Evolutionary conservation across 805 yeast species (phyloP), one percentile per base, ranked within the genome.

Genomic region (Nakazawaea peltata): DNA sequence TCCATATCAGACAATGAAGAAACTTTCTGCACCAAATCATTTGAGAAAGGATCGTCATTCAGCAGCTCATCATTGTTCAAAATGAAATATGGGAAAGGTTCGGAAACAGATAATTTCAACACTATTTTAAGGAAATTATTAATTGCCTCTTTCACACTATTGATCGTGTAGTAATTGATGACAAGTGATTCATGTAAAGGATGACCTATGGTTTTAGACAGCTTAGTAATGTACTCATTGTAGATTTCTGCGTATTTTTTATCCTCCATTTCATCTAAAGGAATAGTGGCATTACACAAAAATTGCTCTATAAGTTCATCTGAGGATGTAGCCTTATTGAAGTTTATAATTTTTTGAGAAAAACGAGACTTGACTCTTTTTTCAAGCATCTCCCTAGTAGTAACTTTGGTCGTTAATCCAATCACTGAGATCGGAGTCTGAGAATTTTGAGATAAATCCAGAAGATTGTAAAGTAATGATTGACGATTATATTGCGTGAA

Each of bases 351-450:
- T 33, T 94, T 61, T 50, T 90, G 96, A 13, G 92, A 78, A 53
- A 88, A 92, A 44, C 99, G 63, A 38, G 94, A 80, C 45, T 86
- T 71, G 1, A 92, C 97, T 48, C 99, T 69, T 50, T 90, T 92
- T 50, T 92, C 99, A 30, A 92, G 61, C 46, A 75, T 65, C 46
- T 90, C 97, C 33, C 88, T 65, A 1, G 86, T 69, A 5, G 83
- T 84, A 32, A 85, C 63, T 35, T 80, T 77, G 1, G 88, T 69
- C 1, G 94, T 78, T 10, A 81, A 57, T 2, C 97, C 97, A 31
- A 92, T 55, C 5, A 90, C 83, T 34, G 92, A 72, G 4, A 88
- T 75, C 1, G 96, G 94, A 2, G 73, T 66, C 2, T 72, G 65
- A 14, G 67, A 30, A 38, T 60, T 69, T 50, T 86, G 95, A 2